phyloP scores from a whole-genome alignment of 768 basidiomycete species.

The Gymnopilus dilepis region DNA sequence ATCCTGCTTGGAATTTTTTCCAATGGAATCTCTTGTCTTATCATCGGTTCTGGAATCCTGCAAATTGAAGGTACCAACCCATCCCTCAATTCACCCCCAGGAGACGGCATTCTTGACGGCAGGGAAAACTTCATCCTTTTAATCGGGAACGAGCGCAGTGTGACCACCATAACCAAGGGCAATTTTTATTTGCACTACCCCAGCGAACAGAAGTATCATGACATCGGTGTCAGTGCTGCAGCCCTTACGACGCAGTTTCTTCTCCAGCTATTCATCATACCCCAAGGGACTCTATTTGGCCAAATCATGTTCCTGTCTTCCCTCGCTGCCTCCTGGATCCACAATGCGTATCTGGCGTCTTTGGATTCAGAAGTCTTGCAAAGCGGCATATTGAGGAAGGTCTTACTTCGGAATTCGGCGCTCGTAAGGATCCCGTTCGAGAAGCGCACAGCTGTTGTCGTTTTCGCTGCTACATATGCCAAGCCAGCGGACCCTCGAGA shows the following conservation, averaged over 20 bases:
- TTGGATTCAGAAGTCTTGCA: conserved; percentile 23
- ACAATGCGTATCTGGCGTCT: conserved; percentile 26
- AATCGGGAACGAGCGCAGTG: conserved; percentile 20
- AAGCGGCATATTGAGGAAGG: conserved; percentile 16
- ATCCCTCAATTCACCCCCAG: conserved; percentile 22
- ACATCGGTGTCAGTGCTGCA: conserved; percentile 21
- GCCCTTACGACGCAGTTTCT: conserved; percentile 24
- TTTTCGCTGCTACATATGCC: conserved; percentile 14
- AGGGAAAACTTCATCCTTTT: conserved; percentile 15
- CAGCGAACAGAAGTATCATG: conserved; percentile 18
- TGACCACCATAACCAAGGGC: conserved; percentile 22
- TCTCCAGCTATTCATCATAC: conserved; percentile 12
- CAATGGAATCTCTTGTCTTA: conserved; percentile 24
- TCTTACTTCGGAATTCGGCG: conserved; percentile 15
- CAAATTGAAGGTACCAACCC: conserved; percentile 15
- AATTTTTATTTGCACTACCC: conserved; percentile 17
- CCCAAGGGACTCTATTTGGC: conserved; percentile 20
- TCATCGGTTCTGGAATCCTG: conserved; percentile 23
- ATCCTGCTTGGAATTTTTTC: conserved; percentile 20
- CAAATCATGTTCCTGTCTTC: conserved; percentile 26
- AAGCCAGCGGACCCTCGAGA: conserved; percentile 3
- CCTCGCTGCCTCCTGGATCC: conserved; percentile 22
- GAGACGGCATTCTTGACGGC: conserved; percentile 22
- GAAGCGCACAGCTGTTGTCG: conserved; percentile 21
- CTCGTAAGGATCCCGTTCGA: conserved; percentile 15